Conservation (phyloP, 2,329 filamentous ascomycete species). For the Penicillium sp. region DNA sequence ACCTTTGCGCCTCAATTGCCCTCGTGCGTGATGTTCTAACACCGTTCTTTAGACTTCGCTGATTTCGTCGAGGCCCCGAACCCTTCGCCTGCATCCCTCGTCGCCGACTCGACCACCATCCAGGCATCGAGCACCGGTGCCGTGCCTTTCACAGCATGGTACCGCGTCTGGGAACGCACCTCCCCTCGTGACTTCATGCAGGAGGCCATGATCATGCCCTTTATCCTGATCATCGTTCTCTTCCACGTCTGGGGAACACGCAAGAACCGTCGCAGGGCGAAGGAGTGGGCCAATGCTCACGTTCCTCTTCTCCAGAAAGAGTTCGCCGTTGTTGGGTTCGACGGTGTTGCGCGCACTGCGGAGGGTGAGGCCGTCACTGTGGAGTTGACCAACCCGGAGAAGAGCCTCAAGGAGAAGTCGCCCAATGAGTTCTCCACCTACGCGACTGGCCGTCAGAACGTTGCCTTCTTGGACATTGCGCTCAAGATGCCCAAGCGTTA, state of each 20-base stretch:
- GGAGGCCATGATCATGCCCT: constrained; percentile 76
- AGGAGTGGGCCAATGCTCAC: constrained; percentile 75
- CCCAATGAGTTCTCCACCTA: constrained; percentile 84
- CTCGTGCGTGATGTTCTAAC: constrained; percentile 4
- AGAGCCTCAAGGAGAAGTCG: constrained; percentile 78
- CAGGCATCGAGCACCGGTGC: constrained; percentile 48
- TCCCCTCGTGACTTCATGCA: constrained; percentile 78
- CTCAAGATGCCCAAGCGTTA: constrained; percentile 79
- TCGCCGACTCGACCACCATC: constrained; percentile 40
- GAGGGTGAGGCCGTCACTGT: constrained; percentile 42
- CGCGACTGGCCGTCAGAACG: constrained; percentile 86
- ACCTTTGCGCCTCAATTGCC: constrained; percentile 11
- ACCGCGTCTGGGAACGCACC: constrained; percentile 90
- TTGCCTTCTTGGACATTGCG: constrained; percentile 85
- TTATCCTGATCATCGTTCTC: constrained; percentile 70
- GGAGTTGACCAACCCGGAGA: constrained; percentile 51
- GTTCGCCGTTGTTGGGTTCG: constrained; percentile 84
- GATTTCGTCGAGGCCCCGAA: constrained; percentile 82
- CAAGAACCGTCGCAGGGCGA: constrained; percentile 76
- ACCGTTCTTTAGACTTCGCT: constrained; percentile 69
- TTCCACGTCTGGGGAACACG: constrained; percentile 79
- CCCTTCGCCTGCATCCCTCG: constrained; percentile 54
- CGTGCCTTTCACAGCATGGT: constrained; percentile 87
- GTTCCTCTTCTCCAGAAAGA: constrained; percentile 70
- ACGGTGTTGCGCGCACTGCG: constrained; percentile 49